These are phyloP conservation scores for Microsporum canis DNA, from an alignment of 2,329 filamentous ascomycete genomes.

Conservation along the genomic window DNA sequence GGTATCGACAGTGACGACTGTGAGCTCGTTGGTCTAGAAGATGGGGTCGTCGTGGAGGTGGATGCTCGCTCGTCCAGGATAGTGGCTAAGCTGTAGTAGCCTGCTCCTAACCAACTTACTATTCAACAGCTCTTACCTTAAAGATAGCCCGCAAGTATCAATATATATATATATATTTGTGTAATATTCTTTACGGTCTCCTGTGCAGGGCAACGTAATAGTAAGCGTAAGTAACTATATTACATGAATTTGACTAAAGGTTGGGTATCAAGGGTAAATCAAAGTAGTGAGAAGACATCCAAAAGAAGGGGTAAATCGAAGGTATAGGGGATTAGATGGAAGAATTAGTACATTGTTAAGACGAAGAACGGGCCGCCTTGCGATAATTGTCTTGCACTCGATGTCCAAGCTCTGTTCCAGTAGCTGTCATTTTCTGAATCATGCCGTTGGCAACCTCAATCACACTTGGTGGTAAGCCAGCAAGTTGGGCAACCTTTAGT, in stretches of 20 bases:
- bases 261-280: not conserved
- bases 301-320: not conserved
- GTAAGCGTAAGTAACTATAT: not conserved
- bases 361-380: not conserved
- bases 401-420: not conserved
- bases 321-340: not conserved
- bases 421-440: constrained; percentile 29
- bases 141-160: not conserved
- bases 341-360: not conserved
- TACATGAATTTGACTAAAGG: not conserved
- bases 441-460: constrained; percentile 56
- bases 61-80: not conserved
- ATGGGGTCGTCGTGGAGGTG: constrained; percentile 6
- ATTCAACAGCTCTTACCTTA: not conserved
- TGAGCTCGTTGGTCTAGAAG: constrained; percentile 55
- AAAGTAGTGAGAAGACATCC: not conserved
- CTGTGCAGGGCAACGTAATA: not conserved
- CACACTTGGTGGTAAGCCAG: constrained; percentile 64
- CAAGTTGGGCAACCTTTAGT: constrained; percentile 82
- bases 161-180: not conserved
- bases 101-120: not conserved
- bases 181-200: too few species aligned
- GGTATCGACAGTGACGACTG: constrained; percentile 75
- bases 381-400: not conserved
- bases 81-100: not conserved